Evolutionary conservation across 208 protist species (phyloP), one percentile per base, ranked within the genome.

Genomic region (Acanthamoeba healyi): DNA sequence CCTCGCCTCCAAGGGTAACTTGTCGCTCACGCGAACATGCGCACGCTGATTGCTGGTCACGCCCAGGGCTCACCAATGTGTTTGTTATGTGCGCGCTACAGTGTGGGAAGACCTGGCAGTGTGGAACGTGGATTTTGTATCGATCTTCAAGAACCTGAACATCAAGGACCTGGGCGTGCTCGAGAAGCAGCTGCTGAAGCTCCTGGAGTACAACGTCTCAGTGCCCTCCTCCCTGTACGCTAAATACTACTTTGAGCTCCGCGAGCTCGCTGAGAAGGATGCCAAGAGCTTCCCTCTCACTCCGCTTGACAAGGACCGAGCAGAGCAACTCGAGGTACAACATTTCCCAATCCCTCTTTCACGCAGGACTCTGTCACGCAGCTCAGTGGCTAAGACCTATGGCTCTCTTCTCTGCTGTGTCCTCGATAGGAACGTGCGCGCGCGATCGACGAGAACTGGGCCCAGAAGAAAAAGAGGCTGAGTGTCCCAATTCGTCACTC

Each of bases 231-330:
- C 42, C 32, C 36, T 65, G 91, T 79, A 79, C 38, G 17, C 14
- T 32, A 94, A 94, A 40, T 94, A 88, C 46, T 94, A 94, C 36
- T 94, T 94, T 67, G 91, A 94, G 54, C 36, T 94, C n/a, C 70
- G 91, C n/a, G 91, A 82, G 34, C 42, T 94, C 24, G 70, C 91
- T 24, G 91, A 94, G 34, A 82, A 87, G 34, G 91, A 87, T 19
- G 67, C 56, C 5, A 89, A 90, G 49, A 32, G 32, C 24, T 94
- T 79, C 54, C 74, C 91, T 32, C 70, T 94, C 29, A 2, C 29
- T 15, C 91, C 91, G 19, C 72, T 94, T 17, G n/a, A 6, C 63
- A 92, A 65, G 7, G 34, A 90, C 22, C 12, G 26, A 7, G 61
- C 54, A 7, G 70, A 65, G 34, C n/a, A 17, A 6, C 56, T 92